Percentiles rank a stretch among this genome's conserved stretches.
phyloP scores from a whole-genome alignment of 371 early-diverging fungal species.

The Funneliformis caledonium region DNA sequence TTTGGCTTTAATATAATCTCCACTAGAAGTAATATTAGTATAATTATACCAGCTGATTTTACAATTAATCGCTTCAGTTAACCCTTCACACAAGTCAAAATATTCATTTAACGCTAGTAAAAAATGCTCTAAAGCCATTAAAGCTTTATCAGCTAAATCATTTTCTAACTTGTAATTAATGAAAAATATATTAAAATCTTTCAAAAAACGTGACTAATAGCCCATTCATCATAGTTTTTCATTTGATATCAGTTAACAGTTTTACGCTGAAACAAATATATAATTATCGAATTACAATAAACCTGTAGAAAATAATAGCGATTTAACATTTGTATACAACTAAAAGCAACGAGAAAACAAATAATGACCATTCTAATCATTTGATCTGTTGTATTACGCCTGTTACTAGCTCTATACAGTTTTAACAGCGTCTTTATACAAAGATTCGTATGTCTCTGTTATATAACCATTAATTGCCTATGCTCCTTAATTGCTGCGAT shows the following conservation, averaged over 20 bases:
- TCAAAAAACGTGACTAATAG: not conserved
- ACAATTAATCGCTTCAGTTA: not conserved
- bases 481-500: constrained; percentile 6
- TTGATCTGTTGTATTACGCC: no score
- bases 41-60: not conserved
- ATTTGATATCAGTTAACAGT: not conserved
- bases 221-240: not conserved
- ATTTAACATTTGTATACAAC: not conserved
- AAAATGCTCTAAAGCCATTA: constrained; percentile 4
- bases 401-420: constrained; percentile 19
- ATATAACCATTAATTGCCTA: constrained; percentile 10
- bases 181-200: not conserved
- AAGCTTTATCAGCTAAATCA: not conserved
- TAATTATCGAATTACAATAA: no score
- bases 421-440: constrained; percentile 5
- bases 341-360: not conserved
- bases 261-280: not conserved
- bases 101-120: not conserved
- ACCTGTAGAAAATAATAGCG: no score
- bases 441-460: constrained; percentile 4
- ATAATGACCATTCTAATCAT: not conserved
- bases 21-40: not conserved
- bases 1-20: not conserved
- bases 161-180: not conserved
- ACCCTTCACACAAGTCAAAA: not conserved